These are phyloP conservation scores for Apocynum venetum DNA, from an alignment of 257 asterid genomes.

Conservation along the genomic window DNA sequence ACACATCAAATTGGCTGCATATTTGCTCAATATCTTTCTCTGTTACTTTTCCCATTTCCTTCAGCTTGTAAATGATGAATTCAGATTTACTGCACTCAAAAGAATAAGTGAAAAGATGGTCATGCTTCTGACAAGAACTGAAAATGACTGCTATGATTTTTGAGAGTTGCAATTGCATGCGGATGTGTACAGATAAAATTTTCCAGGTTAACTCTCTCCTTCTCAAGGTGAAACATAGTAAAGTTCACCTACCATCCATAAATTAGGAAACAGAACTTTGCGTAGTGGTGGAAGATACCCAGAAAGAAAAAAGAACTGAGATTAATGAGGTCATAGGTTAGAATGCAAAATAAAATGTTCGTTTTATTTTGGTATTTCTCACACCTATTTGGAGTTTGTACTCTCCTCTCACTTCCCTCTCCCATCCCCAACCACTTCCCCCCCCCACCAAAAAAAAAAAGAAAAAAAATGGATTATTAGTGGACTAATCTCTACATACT, in stretches of 20 bases:
- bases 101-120: neutral
- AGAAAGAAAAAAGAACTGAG: neutral
- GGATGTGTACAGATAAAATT: neutral
- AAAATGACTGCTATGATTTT: neutral
- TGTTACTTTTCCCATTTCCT: slow-evolving; percentile 73
- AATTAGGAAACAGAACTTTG: neutral
- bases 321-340: neutral
- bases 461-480: neutral
- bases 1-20: slow-evolving; percentile 60
- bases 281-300: neutral
- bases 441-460: neutral
- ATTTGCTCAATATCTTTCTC: slow-evolving; percentile 63
- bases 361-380: neutral
- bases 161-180: neutral
- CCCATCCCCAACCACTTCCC: neutral
- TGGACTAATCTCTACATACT: neutral
- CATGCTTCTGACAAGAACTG: neutral
- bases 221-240: neutral
- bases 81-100: slow-evolving; percentile 63
- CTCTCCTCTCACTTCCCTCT: neutral
- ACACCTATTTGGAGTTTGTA: neutral
- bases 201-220: no score
- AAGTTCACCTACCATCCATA: neutral
- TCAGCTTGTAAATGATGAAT: slow-evolving; percentile 73
- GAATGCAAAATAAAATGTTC: neutral